A percentile compares a stretch with the other conserved stretches of the same genome.
These are phyloP conservation scores for Ramaria rubella DNA, from an alignment of 768 basidiomycete genomes.

Conservation along the genomic window DNA sequence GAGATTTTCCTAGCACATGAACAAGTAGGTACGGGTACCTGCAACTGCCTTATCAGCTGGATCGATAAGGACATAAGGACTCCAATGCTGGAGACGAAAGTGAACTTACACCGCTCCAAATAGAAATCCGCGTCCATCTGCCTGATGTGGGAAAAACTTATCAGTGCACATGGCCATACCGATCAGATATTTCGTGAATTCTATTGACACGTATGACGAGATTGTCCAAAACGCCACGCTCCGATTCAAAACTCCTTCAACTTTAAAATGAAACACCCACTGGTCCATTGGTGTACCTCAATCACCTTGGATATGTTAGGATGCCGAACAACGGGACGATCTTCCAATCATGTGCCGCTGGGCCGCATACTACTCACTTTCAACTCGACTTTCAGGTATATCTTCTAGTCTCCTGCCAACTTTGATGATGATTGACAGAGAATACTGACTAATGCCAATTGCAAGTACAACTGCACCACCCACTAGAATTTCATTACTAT, in stretches of 20 bases:
- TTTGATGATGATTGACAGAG: not conserved
- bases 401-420: not conserved
- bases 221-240: constrained; percentile 13
- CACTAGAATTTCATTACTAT: constrained; percentile 23
- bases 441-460: too few relatives aligned
- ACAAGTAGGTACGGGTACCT: constrained; percentile 10
- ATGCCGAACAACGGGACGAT: constrained; percentile 10
- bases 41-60: constrained; percentile 23
- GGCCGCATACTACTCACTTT: constrained; percentile 13
- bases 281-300: constrained; percentile 9
- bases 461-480: constrained; percentile 12
- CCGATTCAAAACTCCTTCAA: not conserved
- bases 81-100: constrained; percentile 24
- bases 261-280: constrained; percentile 7
- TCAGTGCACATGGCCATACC: constrained; percentile 22
- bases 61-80: constrained; percentile 21
- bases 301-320: constrained; percentile 6
- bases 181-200: constrained; percentile 15
- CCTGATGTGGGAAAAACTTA: constrained; percentile 32
- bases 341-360: constrained; percentile 14
- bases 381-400: constrained; percentile 13
- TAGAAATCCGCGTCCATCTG: constrained; percentile 22
- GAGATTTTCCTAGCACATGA: not conserved
- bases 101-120: constrained; percentile 16
- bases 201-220: constrained; percentile 10